Base-by-base conservation (phyloP, 306 rosid species). In the Potentilla sterilis region DNA sequence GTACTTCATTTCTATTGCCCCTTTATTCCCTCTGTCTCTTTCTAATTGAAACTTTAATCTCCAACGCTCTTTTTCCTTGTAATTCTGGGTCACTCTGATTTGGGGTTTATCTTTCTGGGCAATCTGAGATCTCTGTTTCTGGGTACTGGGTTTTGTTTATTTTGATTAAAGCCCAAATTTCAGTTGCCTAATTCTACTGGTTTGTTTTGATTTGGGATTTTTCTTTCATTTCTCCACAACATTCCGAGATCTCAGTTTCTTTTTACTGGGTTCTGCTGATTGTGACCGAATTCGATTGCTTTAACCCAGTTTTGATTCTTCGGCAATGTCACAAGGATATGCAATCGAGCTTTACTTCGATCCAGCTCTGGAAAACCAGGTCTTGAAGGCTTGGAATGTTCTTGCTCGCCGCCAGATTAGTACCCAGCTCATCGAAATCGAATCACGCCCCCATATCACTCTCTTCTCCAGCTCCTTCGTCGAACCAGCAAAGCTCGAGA, bases 391-490 rank as follows among this genome's bases (percentile, higher is more conserved):
- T 10, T 96, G 99, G 99, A 96, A 96, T 80, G 96, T 92, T 1
- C 83, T 96, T 0, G 98, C 99, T 2, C 88, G 99, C 16, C 86
- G 99, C 7, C 98, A 92, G 73, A 96, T 96, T 75, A 96, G 92
- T 59, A 90, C 98, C 2, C 88, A 88, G 34, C 87, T 96, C 42
- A 96, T 96, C 70, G 96, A 92, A 75, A 92, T 90, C 54, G 96
- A 87, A 38, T 96, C 99, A 0, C 98, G 99, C 12, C 99, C 99
- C 0, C 99, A 92, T 92, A 92, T 96, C 75, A 92, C 99, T 2
- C 97, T 96, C 67, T 92, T 92, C 83, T 87, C 99, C 21, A 73
- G 82, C 49, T 75, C 89, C 0, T 85, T 73, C 18, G 52, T 86
- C 9, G 99, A 96, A 47, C 88, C 96, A 14, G 67, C 86, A 5